Percentiles rank a stretch among this genome's conserved stretches.
phyloP scores from a whole-genome alignment of 139 green algal species.

The Tetraselmis striata region DNA sequence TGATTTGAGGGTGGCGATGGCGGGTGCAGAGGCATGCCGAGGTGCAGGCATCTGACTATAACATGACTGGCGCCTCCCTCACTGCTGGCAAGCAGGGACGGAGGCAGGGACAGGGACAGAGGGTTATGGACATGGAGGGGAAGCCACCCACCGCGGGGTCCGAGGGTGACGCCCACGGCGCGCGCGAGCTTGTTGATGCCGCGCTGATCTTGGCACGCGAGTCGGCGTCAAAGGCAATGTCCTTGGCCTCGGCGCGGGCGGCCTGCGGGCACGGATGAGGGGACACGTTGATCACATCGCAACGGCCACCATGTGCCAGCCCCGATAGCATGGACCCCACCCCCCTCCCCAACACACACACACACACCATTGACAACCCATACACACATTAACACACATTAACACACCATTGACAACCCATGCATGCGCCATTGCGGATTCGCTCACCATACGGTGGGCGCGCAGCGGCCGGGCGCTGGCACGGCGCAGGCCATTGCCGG shows the following conservation, averaged over 20 bases:
- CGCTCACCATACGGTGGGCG: neutral
- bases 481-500: neutral
- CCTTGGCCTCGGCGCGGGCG: constrained; percentile 78
- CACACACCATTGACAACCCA: neutral
- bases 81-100: no score
- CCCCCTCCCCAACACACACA: neutral
- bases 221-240: constrained; percentile 90
- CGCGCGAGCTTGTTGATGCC: constrained; percentile 99
- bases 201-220: constrained; percentile 76
- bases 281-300: no score
- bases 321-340: neutral
- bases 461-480: neutral
- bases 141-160: constrained; percentile 82
- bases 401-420: neutral
- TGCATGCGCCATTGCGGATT: no score
- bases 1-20: no score
- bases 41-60: no score
- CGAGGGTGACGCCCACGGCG: constrained; percentile 90
- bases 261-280: constrained; percentile 52
- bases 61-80: no score
- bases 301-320: no score
- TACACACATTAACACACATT: neutral
- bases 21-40: no score
- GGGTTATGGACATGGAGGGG: no score
- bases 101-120: no score